Evolutionary conservation across 495 filamentous ascomycete species (phyloP).

Genomic region (Tuber indicum): DNA sequence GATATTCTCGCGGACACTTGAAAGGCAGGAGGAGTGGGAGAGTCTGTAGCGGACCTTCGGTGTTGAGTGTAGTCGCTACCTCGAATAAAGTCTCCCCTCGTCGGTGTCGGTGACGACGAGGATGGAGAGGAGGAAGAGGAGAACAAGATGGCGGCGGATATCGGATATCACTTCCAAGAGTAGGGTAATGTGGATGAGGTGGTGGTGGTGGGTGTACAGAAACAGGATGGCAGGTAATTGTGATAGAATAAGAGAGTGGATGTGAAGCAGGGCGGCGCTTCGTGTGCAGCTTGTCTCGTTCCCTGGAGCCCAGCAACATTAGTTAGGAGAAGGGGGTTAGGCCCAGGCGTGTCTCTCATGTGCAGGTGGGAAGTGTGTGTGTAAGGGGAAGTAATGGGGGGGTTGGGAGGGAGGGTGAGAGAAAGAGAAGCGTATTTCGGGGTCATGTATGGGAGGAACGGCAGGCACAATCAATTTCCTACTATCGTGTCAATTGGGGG

Average conservation of each 20-base stretch:
- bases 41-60: conserved; percentile 29
- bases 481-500: conserved; percentile 11
- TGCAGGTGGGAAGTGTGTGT: conserved; percentile 21
- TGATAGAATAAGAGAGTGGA: conserved; percentile 21
- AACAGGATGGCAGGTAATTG: conserved; percentile 38
- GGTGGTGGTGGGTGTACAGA: conserved; percentile 18
- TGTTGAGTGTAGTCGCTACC: conserved; percentile 27
- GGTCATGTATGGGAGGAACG: conserved; percentile 11
- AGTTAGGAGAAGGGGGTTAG: conserved; percentile 23
- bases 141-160: conserved; percentile 41
- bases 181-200: conserved; percentile 10
- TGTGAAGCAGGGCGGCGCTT: conserved; percentile 24
- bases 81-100: conserved; percentile 42
- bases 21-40: conserved; percentile 35
- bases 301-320: conserved; percentile 33
- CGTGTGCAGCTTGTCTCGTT: conserved; percentile 26
- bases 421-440: conserved; percentile 5
- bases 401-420: conserved; percentile 16
- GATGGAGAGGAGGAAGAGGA: conserved; percentile 38
- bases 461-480: conserved; percentile 27
- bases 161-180: conserved; percentile 37
- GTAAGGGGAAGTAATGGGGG: conserved; percentile 34
- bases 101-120: conserved; percentile 44
- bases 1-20: conserved; percentile 48
- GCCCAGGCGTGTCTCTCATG: conserved; percentile 21